Evolutionary conservation across 257 asterid species (phyloP).

Genomic region (Ilex asprella): DNA sequence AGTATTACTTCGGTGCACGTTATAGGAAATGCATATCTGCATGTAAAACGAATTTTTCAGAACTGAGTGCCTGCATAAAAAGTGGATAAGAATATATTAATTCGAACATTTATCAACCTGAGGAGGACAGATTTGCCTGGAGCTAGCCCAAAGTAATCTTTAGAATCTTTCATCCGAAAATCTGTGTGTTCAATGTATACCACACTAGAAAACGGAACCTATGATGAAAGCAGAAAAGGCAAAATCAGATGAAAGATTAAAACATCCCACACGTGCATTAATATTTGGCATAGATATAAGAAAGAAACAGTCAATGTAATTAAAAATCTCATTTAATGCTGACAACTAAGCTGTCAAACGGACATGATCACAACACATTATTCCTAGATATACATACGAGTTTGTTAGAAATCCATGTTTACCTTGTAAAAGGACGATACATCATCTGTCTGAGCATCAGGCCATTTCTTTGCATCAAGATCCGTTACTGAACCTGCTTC

Average conservation of each 20-base stretch:
- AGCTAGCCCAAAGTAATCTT: conserved; percentile 97
- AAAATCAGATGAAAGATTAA: no score
- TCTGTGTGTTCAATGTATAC: conserved; percentile 76
- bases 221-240: conserved; percentile 9
- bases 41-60: conserved; percentile 4
- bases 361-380: no score
- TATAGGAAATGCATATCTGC: conserved; percentile 81
- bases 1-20: conserved; percentile 71
- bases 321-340: no score
- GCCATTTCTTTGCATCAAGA: conserved; percentile 93
- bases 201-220: conserved; percentile 89
- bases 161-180: conserved; percentile 82
- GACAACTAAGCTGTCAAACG: no score
- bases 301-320: conserved; percentile 3
- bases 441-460: conserved; percentile 72
- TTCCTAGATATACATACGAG: neutral
- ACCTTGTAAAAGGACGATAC: conserved; percentile 72
- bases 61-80: neutral
- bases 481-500: conserved; percentile 57
- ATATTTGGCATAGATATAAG: no score
- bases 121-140: conserved; percentile 90
- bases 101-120: conserved; percentile 34
- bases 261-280: no score
- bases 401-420: neutral
- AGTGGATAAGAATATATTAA: neutral